Base-by-base conservation (phyloP, 73 alveolate genomes). In the Tetrahymena malaccensis region DNA sequence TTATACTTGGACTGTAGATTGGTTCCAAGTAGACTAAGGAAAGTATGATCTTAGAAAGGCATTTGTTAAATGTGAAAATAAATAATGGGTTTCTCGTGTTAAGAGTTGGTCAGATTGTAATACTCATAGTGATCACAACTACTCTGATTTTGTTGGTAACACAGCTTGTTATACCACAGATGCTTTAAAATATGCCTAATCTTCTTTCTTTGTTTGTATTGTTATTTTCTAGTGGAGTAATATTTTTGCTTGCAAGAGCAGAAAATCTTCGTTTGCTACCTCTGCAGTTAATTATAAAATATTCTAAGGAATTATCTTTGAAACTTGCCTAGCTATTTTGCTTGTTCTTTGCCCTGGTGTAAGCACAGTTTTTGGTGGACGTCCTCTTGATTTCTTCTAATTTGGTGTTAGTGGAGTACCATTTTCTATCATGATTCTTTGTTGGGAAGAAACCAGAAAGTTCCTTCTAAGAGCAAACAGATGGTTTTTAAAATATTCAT, bases 101-200 rank as follows among this genome's bases (percentile, higher is more conserved):
- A 94, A 43, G 10, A 38, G 94, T 12, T 97, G 99, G 99, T 43
- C 97, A 6, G 93, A 94, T 12, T 97, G 99, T 94, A 96, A 98
- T 94, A 94, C 55, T 85, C 94, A 95, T 16, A 57, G 55, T 38
- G 96, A 35, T 50, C 58, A 96, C 33, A 31, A 55, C 9, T 85
- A 89, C 44, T 57, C 97, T 16, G 96, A 93, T 31, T 43, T 93
- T 38, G 85, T 93, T 35, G 34, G 44, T 19, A 33, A 84, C n/a
- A 27, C 84, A 33, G 96, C 96, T 43, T 98, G 99, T 96, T 98
- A 98, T 95, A 95, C 99, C 85, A 94, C 98, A 89, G 99, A 98
- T 55, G 99, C 99, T 43, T 94, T 97, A 85, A 98, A 97, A 93
- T 98, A 98, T 96, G 99, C 99, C 50, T 97, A 98, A n/a, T 38